Conservation (phyloP, 768 basidiomycete species). For the Phylloporus scabripes region DNA sequence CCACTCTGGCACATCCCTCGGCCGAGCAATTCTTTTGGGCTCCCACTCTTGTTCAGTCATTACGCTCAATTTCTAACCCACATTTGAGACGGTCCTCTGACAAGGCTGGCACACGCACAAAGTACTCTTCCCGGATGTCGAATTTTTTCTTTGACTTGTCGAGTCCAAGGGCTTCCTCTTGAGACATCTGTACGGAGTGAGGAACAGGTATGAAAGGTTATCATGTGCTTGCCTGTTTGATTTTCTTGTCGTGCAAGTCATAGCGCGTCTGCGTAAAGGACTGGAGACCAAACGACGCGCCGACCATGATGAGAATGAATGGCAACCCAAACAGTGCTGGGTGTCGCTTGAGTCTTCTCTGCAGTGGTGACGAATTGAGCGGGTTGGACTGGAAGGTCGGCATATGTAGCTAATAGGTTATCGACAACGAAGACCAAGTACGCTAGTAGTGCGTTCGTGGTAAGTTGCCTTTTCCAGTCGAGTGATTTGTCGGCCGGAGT, state of each 20-base stretch:
- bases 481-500: background rate
- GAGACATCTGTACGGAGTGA: slow-evolving; percentile 46
- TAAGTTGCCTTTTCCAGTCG: slow-evolving; percentile 16
- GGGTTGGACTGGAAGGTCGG: slow-evolving; percentile 48
- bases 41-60: slow-evolving; percentile 75
- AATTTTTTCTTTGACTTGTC: slow-evolving; percentile 70
- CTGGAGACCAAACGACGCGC: slow-evolving; percentile 77
- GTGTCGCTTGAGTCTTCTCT: slow-evolving; percentile 48
- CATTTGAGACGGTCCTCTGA: background rate
- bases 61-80: slow-evolving; percentile 52
- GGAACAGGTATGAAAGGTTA: background rate
- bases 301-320: slow-evolving; percentile 80
- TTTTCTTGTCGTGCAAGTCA: slow-evolving; percentile 78
- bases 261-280: slow-evolving; percentile 87
- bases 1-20: slow-evolving; percentile 91
- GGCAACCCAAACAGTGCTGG: slow-evolving; percentile 81
- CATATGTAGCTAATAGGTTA: slow-evolving; percentile 30
- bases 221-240: slow-evolving; percentile 50
- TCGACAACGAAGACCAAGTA: background rate
- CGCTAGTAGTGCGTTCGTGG: no score
- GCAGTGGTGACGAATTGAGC: slow-evolving; percentile 5
- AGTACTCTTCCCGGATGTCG: slow-evolving; percentile 95
- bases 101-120: slow-evolving; percentile 51
- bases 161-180: slow-evolving; percentile 73
- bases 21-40: slow-evolving; percentile 74